Conservation (phyloP, 441 rosid genomes). For the Sinapis alba region DNA sequence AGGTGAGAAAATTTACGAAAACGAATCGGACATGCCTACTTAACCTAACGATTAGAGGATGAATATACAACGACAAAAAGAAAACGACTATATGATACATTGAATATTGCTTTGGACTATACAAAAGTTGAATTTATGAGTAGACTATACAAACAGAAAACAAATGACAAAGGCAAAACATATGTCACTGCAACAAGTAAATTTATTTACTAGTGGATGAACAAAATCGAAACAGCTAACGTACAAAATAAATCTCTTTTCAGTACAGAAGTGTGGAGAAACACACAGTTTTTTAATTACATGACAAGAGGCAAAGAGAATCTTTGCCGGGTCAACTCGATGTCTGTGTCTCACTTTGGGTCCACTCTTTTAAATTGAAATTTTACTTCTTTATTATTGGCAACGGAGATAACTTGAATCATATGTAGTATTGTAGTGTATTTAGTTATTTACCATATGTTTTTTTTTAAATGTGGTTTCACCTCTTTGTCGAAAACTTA, state of each 20-base stretch:
- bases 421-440: no score
- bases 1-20: slow-evolving; percentile 10
- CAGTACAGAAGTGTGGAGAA: not conserved
- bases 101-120: not conserved
- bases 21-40: slow-evolving; percentile 18
- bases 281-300: not conserved
- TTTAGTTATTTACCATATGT: no score
- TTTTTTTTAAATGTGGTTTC: no score
- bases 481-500: no score
- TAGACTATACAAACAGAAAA: not conserved
- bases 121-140: not conserved
- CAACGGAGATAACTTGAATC: no score
- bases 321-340: slow-evolving; percentile 24
- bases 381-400: not conserved
- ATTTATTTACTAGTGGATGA: not conserved
- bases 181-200: not conserved
- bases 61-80: slow-evolving; percentile 24
- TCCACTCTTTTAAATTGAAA: not conserved
- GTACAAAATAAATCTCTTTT: not conserved
- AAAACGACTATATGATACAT: not conserved
- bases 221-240: not conserved
- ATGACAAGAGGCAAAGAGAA: slow-evolving; percentile 20
- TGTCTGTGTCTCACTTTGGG: not conserved
- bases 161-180: no score
- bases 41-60: slow-evolving; percentile 16